Base-by-base conservation (phyloP, 2,329 filamentous ascomycete genomes). In the Fusarium dimerum region DNA sequence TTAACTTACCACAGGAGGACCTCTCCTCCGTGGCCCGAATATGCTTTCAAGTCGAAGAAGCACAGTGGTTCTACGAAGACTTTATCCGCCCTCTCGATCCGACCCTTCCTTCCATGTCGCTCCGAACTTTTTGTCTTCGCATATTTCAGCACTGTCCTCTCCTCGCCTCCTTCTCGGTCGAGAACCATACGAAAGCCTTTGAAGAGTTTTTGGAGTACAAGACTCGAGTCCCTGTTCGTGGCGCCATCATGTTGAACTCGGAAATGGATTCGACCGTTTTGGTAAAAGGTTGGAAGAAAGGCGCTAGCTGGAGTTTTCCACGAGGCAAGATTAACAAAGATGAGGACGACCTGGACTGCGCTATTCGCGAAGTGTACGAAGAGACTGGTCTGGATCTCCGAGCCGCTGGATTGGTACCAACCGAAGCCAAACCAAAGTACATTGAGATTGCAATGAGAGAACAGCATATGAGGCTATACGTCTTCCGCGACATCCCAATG, bases 21-120 rank as follows among this genome's bases (percentile, higher is more conserved):
- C 83, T 97, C 43, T 86, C 87, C 61, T 92, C 90, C 3, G 89
- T 96, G 52, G 90, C 92, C 69, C 88, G 94, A 68, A 94, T 99
- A 74, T 97, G 93, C 76, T 99, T 99, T 72, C 92, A 97, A 75
- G 89, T 99, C 64, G 94, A 99, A 74, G 95, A 99, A 75, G 94
- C 94, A 65, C 95, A 99, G 85, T 99, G 94, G 94, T 99, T 96
- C 75, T 99, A 99, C 83, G 94, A 99, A 79, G 94, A 99, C 74
- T 99, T 99, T 70, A 91, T 99, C 71, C 90, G 94, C 44, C 92
- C 93, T 39, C 79, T 94, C 59, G 89, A 97, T 72, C 87, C 92
- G 47, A 82, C 82, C 39, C 81, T 99, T 11, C 94, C 94, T 5
- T 92, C 89, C 50, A 88, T 97, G 79, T 85, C 86, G 43, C 81